Percentiles rank a stretch among this genome's conserved stretches.
Conservation (phyloP, 163 green algal species). For the Scenedesmus sp. region DNA sequence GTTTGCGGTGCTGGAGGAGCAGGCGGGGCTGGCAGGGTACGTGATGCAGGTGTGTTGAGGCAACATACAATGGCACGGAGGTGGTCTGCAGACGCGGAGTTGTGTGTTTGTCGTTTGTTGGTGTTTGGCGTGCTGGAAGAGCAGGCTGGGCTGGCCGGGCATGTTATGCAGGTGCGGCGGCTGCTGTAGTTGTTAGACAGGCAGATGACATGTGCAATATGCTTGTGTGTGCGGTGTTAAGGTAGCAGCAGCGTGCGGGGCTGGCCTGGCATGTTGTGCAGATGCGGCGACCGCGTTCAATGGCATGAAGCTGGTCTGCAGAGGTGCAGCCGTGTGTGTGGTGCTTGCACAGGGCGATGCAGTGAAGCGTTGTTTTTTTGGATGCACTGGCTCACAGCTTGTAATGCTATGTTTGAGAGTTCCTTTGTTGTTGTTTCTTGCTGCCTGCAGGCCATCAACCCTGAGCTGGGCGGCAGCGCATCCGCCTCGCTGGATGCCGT, state of each 20-base stretch:
- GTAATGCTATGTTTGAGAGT: not conserved
- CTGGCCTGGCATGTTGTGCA: not conserved
- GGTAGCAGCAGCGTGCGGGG: not conserved
- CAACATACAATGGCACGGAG: no score
- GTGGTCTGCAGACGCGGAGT: no score
- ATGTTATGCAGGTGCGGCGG: not conserved
- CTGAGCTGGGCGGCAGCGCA: constrained; percentile 66
- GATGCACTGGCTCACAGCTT: no score
- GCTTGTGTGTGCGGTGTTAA: no score
- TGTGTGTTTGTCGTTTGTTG: no score
- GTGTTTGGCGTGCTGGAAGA: not conserved
- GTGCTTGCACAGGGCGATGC: no score
- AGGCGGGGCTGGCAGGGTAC: constrained; percentile 56
- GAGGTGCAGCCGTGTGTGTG: no score
- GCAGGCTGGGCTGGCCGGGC: not conserved
- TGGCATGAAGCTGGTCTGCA: no score
- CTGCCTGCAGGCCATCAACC: constrained; percentile 63
- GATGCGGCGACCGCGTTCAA: not conserved
- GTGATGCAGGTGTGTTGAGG: constrained; percentile 35
- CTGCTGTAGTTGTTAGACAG: not conserved
- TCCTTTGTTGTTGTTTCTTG: not conserved
- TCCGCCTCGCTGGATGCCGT: constrained; percentile 77
- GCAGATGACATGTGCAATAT: not conserved
- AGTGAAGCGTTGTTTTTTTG: no score
- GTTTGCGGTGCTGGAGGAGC: constrained; percentile 70